Evolutionary conservation across 805 yeast species (phyloP), one percentile per base, ranked within the genome.

Genomic region (Starmerella vaccinii): DNA sequence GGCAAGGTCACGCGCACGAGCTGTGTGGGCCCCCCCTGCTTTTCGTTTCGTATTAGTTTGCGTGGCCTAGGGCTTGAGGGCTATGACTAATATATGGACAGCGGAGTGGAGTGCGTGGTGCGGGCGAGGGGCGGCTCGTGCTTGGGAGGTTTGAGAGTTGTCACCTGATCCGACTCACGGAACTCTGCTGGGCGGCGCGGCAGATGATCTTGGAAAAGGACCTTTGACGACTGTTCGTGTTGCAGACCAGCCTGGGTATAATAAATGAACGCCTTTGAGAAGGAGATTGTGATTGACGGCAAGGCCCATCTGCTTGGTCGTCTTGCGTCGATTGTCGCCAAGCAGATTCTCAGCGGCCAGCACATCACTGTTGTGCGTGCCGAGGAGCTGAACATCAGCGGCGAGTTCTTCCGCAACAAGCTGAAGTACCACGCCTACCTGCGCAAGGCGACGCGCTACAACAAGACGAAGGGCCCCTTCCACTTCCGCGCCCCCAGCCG

Each of bases 401-500:
- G 98, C 75, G 97, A 92, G 79, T 89, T 92, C 75, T 92, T 92
- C 96, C 89, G 98, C 81, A 87, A 90, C 84, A 92, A 92, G 80
- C 84, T 90, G 76, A 92, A 92, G 85, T 92, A 88, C 92, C 97
- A 89, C 77, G 99, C 94, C 74, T 92, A 89, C 88, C 84, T 92
- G 76, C 89, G 98, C 83, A 92, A 92, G 83, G 85, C 94, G 68
- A 89, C 98, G 72, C 84, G 95, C 78, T 92, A 75, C 89, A 92
- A 92, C 95, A 88, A 88, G 80, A 83, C 80, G 70, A 84, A 88
- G 75, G 99, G 98, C 80, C 97, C 97, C 71, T 92, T 90, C 97
- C 99, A 92, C 76, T 92, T 92, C 95, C 92, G 97, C 78, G 99
- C 99, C 61, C 99, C 99, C 75, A 89, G 97, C 61, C 88, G 97